These are phyloP conservation scores for Phytophthora lateralis DNA, from an alignment of 352 stramenopile species.

Conservation along the genomic window DNA sequence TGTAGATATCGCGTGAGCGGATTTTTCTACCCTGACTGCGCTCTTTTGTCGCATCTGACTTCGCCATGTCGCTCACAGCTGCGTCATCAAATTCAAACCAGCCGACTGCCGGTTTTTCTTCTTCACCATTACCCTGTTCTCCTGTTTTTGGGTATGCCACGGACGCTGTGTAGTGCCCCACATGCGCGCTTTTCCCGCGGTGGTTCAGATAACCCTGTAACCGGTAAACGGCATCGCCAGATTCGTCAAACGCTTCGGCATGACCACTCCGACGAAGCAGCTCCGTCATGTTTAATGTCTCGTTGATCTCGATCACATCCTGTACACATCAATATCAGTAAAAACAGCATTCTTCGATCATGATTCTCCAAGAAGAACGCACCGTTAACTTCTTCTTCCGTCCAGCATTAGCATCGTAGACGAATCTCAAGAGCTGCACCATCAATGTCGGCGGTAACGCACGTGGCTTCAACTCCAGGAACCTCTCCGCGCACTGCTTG, in stretches of 20 bases:
- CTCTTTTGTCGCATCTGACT: constrained; percentile 46
- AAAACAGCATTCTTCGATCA: neutral
- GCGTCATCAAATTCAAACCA: constrained; percentile 90
- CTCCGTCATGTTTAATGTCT: constrained; percentile 81
- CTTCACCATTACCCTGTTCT: constrained; percentile 5
- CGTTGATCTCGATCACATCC: constrained; percentile 85
- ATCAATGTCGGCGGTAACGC: constrained; percentile 72
- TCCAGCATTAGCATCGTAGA: constrained; percentile 77
- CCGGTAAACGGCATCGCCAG: constrained; percentile 60
- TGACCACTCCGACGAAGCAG: constrained; percentile 54
- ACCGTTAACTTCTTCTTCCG: constrained; percentile 90
- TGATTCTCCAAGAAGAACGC: neutral
- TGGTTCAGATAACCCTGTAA: constrained; percentile 85
- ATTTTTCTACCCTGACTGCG: constrained; percentile 53
- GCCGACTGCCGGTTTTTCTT: constrained; percentile 22
- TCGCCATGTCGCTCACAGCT: constrained; percentile 59
- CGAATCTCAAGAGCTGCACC: constrained; percentile 86
- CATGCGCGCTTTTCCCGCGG: constrained; percentile 78
- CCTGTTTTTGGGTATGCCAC: constrained; percentile 57
- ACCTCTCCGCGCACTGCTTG: constrained; percentile 81
- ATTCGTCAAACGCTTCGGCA: constrained; percentile 41
- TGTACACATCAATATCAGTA: constrained; percentile 24
- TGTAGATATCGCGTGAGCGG: constrained; percentile 84
- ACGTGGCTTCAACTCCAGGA: constrained; percentile 64
- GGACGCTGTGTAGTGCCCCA: constrained; percentile 87